Evolutionary conservation across 2,329 filamentous ascomycete species (phyloP).

Genomic region (Nemania bipapillata): DNA sequence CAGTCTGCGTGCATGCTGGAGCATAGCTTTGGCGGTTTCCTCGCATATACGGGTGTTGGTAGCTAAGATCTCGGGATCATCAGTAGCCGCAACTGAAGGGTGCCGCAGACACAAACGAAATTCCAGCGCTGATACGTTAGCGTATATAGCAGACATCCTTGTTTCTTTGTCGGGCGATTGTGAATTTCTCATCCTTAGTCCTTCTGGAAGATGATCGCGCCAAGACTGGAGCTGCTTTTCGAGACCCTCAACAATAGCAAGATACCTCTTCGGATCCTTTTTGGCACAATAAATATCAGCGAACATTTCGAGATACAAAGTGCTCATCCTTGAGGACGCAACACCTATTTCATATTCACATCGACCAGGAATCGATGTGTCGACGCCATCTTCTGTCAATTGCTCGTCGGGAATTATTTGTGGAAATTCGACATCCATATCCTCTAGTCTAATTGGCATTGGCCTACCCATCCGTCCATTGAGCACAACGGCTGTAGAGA

Average conservation of each 20-base stretch:
- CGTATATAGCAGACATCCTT: conserved; percentile 65
- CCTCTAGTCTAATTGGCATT: conserved; percentile 76
- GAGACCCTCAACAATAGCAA: conserved; percentile 70
- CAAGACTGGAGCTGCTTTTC: conserved; percentile 73
- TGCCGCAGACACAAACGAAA: conserved; percentile 70
- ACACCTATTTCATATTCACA: conserved; percentile 76
- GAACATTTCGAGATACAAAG: conserved; percentile 78
- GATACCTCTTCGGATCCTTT: conserved; percentile 71
- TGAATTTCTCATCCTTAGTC: conserved; percentile 63
- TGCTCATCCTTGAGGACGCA: conserved; percentile 71
- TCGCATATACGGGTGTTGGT: conserved; percentile 75
- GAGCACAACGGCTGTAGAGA: conserved; percentile 73
- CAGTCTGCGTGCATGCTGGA: conserved; percentile 68
- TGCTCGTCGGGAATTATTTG: conserved; percentile 76
- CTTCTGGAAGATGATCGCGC: conserved; percentile 71
- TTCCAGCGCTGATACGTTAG: conserved; percentile 65
- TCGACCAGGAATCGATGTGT: conserved; percentile 63
- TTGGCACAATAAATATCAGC: conserved; percentile 78
- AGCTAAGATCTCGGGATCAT: conserved; percentile 65
- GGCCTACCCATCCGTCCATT: conserved; percentile 80
- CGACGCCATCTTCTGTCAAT: conserved; percentile 72
- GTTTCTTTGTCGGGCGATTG: conserved; percentile 56
- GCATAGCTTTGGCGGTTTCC: conserved; percentile 71
- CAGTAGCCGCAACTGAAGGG: conserved; percentile 68
- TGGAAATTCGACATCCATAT: conserved; percentile 83